Conservation (phyloP, 331 rosid species). For the Telfairia occidentalis region DNA sequence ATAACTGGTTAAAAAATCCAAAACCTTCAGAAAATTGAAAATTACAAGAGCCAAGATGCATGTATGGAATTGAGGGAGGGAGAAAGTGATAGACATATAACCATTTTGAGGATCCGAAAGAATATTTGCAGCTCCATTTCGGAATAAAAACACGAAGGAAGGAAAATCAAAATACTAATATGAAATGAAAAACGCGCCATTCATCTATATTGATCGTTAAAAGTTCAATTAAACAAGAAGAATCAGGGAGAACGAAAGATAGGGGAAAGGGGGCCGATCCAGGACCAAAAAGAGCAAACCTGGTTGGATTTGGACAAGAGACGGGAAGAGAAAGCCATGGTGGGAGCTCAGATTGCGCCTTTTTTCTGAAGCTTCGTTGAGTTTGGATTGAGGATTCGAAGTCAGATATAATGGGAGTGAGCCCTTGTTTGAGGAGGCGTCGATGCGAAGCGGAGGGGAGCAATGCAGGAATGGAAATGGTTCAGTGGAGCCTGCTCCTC, state of each 20-base stretch:
- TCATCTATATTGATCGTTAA: not conserved
- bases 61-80: not conserved
- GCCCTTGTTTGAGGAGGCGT: conserved; percentile 5
- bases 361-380: not conserved
- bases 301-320: conserved; percentile 60
- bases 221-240: not conserved
- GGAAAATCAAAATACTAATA: not conserved
- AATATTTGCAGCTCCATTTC: not conserved
- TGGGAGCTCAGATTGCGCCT: conserved; percentile 12
- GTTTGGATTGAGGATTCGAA: not conserved
- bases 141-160: not conserved
- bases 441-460: not conserved
- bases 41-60: not conserved
- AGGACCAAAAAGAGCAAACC: conserved; percentile 22
- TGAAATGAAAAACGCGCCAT: not conserved
- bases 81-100: not conserved
- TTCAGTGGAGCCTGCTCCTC: not conserved
- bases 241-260: not conserved
- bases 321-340: conserved; percentile 82
- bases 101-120: not conserved
- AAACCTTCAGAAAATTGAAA: not conserved
- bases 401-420: not conserved
- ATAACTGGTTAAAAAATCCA: not conserved
- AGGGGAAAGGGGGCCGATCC: conserved; percentile 2
- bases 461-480: not conserved